These are phyloP conservation scores for Turnera subulata DNA, from an alignment of 345 rosid species.

Conservation along the genomic window DNA sequence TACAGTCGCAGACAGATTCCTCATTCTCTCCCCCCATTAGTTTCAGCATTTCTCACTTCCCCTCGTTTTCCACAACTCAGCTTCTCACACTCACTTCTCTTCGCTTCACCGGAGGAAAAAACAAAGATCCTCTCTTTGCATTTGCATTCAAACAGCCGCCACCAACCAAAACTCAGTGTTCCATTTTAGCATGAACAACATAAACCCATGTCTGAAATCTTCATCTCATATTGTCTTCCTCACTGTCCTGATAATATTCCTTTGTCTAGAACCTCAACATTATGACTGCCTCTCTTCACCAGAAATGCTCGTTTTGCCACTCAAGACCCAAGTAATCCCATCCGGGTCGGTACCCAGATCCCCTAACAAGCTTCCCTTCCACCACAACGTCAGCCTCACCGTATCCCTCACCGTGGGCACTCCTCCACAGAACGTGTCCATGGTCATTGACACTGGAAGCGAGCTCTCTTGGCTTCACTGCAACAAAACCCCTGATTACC, in stretches of 20 bases:
- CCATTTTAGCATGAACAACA: not conserved
- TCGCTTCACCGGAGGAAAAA: not conserved
- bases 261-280: not conserved
- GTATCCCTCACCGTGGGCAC: slow-evolving; percentile 74
- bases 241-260: not conserved
- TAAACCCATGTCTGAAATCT: slow-evolving; percentile 4
- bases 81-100: no score
- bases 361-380: slow-evolving; percentile 72
- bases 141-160: not conserved
- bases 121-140: not conserved
- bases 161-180: slow-evolving; percentile 1
- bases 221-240: not conserved
- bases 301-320: slow-evolving; percentile 47
- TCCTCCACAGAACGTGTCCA: slow-evolving; percentile 82
- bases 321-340: slow-evolving; percentile 46
- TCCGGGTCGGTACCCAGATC: slow-evolving; percentile 37
- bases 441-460: slow-evolving; percentile 91
- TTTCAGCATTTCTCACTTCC: no score
- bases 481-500: slow-evolving; percentile 37
- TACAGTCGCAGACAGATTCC: no score
- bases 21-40: no score
- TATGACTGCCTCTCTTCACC: slow-evolving; percentile 23
- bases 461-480: slow-evolving; percentile 95
- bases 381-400: slow-evolving; percentile 73
- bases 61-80: no score